phyloP scores from a whole-genome alignment of 768 basidiomycete genomes.

The Hypholoma fasciculare region DNA sequence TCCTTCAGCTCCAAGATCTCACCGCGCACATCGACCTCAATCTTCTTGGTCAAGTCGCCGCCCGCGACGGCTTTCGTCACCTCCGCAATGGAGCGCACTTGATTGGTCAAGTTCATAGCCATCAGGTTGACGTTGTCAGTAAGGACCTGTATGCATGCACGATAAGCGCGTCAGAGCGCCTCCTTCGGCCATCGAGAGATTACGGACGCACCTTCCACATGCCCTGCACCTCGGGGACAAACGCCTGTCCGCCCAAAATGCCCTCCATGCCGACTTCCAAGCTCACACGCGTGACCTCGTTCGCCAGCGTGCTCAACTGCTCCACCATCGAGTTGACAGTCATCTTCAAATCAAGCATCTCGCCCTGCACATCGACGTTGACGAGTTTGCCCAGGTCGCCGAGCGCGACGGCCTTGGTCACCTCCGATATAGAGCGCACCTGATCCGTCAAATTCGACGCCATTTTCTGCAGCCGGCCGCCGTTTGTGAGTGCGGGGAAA shows the following conservation, averaged over 20 bases:
- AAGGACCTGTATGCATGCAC: slow-evolving; percentile 33
- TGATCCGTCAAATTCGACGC: slow-evolving; percentile 83
- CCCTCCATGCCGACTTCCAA: slow-evolving; percentile 93
- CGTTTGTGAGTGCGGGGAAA: not conserved
- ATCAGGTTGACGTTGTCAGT: slow-evolving; percentile 87
- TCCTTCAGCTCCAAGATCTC: slow-evolving; percentile 90
- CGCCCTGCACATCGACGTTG: slow-evolving; percentile 91
- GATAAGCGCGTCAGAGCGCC: not conserved
- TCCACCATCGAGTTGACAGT: slow-evolving; percentile 90
- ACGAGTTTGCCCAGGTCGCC: slow-evolving; percentile 86
- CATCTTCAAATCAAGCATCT: slow-evolving; percentile 88
- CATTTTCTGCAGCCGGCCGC: slow-evolving; percentile 62
- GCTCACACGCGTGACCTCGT: slow-evolving; percentile 88
- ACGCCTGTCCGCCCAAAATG: slow-evolving; percentile 91
- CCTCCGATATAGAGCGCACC: slow-evolving; percentile 90
- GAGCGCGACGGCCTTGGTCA: slow-evolving; percentile 83
- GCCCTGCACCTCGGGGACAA: slow-evolving; percentile 89
- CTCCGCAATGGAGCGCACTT: slow-evolving; percentile 83
- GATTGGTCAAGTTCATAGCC: slow-evolving; percentile 89
- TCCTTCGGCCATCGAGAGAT: not conserved
- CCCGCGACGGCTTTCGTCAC: slow-evolving; percentile 95
- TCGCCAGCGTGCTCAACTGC: slow-evolving; percentile 70
- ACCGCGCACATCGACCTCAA: slow-evolving; percentile 87
- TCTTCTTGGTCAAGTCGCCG: slow-evolving; percentile 92
- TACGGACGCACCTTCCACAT: slow-evolving; percentile 76